Percentiles rank a stretch among this genome's conserved stretches.
Evolutionary conservation across 2,329 filamentous ascomycete species (phyloP).

Genomic region (Orbilia quercus): DNA sequence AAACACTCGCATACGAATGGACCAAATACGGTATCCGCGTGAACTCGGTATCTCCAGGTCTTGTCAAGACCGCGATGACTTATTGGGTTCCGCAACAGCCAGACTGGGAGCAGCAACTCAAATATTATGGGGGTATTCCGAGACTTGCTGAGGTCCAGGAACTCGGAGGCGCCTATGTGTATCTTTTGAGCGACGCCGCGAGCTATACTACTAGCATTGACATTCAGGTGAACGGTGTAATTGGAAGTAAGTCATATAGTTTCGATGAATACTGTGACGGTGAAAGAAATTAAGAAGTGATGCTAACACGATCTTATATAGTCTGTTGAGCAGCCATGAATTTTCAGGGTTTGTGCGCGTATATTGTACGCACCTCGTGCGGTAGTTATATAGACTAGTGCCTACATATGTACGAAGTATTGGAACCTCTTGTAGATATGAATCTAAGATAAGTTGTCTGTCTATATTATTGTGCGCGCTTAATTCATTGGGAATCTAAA

Average conservation of each 20-base stretch:
- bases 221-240: conserved; percentile 65
- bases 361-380: too few relatives aligned
- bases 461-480: neutral
- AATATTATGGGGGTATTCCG: conserved; percentile 69
- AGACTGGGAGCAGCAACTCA: conserved; percentile 68
- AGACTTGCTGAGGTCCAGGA: conserved; percentile 68
- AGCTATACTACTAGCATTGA: conserved; percentile 68
- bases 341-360: too few relatives aligned
- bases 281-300: neutral
- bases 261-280: neutral
- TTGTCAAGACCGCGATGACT: conserved; percentile 79
- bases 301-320: neutral
- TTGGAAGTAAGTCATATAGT: conserved; percentile 61
- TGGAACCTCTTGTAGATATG: too few relatives aligned
- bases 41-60: conserved; percentile 77
- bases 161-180: conserved; percentile 68
- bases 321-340: too few relatives aligned
- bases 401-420: too few relatives aligned
- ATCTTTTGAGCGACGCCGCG: conserved; percentile 68
- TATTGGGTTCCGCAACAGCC: conserved; percentile 67
- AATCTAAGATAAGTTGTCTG: too few relatives aligned
- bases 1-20: conserved; percentile 76
- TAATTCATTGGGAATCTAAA: too few relatives aligned
- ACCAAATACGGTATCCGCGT: conserved; percentile 75
- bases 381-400: too few relatives aligned